Conservation (phyloP, 345 rosid genomes). For the Eucalyptus leucophloia region DNA sequence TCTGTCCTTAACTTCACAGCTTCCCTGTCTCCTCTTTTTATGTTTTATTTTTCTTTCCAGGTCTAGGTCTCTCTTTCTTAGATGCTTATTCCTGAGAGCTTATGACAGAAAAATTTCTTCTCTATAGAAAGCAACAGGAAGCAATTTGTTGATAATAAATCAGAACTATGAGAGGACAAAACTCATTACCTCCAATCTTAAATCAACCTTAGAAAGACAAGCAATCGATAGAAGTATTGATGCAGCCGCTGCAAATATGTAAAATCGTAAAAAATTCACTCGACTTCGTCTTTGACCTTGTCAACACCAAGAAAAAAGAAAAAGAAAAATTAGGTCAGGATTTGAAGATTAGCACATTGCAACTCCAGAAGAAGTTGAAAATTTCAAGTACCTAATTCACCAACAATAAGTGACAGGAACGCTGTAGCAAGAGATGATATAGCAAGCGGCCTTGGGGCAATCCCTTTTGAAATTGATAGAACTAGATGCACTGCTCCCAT, state of each 20-base stretch:
- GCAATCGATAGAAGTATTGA: slow-evolving; percentile 17
- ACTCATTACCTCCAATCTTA: slow-evolving; percentile 24
- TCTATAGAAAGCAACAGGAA: background rate
- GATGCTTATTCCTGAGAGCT: background rate
- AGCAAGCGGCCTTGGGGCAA: background rate
- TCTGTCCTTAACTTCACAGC: background rate
- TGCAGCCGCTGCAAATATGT: slow-evolving; percentile 20
- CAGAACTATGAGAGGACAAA: background rate
- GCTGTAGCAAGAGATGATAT: slow-evolving; percentile 28
- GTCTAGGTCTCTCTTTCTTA: background rate
- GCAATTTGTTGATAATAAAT: background rate
- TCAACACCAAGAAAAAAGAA: background rate
- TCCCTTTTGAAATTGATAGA: slow-evolving; percentile 2
- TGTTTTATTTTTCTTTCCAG: background rate
- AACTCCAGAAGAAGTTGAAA: background rate
- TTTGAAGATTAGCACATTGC: background rate
- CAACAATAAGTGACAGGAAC: slow-evolving; percentile 29
- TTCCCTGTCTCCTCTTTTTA: background rate
- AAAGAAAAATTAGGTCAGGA: background rate
- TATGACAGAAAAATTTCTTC: background rate
- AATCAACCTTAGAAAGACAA: slow-evolving; percentile 18
- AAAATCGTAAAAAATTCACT: slow-evolving; percentile 32
- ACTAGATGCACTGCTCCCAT: slow-evolving; percentile 13
- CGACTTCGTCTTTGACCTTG: slow-evolving; percentile 54
- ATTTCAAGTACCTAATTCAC: slow-evolving; percentile 38